Base-by-base conservation (phyloP, 2,329 filamentous ascomycete species). In the Didymella exigua region DNA sequence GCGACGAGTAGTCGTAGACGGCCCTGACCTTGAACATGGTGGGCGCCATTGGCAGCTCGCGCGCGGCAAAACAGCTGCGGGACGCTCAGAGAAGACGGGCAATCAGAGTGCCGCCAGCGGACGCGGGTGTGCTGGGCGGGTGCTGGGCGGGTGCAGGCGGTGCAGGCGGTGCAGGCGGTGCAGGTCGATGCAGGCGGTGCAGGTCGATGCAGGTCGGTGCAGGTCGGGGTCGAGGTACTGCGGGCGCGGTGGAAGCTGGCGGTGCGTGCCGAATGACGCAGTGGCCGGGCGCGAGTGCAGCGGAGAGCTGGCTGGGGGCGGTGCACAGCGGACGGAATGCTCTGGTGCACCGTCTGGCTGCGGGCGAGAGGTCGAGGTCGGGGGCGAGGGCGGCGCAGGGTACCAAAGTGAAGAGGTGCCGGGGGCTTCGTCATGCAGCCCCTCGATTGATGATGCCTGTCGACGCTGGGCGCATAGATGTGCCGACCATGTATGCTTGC, bases 1-100 rank as follows among this genome's bases (percentile, higher is more conserved):
- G 85, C 65, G 95, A 98, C 73, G 84, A 82, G 81, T 99, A 99
- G 75, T 98, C 93, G 81, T 89, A 99, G 72, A 98, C 79, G 66
- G 95, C 91, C 83, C 93, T 96, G 81, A 99, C 95, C 79, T 91
- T 96, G 83, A 96, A 97, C 72, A 75, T 75, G 59, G 63, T 47
- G 63, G 42, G 41, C 44, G 54, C 48, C 53, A 49, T 41, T 36
- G 23, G 21, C 37, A 43, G 44, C 18, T n/a, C 33, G 11, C 13
- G 33, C 16, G 41, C 46, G 23, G 49, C 46, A 40, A 49, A 36
- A 40, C 30, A 34, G 42, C 49, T 33, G 49, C 49, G 21, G 49
- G 19, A 33, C 41, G 49, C 49, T 33, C 49, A 41, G 21, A 26
- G 11, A n/a, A 19, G 8, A 38, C 36, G 19, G 11, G 21, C 6